Evolutionary conservation across 208 protist genomes (phyloP).

Genomic region (Trypanosomatidae sp.): DNA sequence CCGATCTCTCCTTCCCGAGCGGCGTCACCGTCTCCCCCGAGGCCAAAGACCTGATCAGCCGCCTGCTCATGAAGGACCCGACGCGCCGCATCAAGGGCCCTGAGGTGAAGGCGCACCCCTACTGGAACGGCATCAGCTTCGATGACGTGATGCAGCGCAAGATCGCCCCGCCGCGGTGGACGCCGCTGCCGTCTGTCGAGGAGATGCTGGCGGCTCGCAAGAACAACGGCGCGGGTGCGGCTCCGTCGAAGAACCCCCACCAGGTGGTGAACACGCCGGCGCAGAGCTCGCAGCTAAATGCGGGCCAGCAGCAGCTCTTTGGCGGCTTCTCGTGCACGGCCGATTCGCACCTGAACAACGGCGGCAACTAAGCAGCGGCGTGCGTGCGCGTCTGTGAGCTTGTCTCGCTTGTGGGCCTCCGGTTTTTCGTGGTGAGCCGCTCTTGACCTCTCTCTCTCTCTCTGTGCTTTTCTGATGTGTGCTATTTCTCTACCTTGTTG

Average conservation of each 20-base stretch:
- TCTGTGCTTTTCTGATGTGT: no score
- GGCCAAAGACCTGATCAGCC: conserved; percentile 91
- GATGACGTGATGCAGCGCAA: conserved; percentile 88
- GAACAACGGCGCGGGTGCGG: conserved; percentile 18
- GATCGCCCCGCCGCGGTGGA: conserved; percentile 81
- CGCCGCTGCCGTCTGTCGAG: conserved; percentile 75
- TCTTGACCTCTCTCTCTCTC: no score
- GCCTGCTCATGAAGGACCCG: conserved; percentile 89
- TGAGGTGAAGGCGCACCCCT: conserved; percentile 89
- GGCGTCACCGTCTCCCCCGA: conserved; percentile 79
- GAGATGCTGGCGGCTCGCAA: conserved; percentile 71
- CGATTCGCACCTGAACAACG: conserved; percentile 73
- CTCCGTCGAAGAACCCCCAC: conserved; percentile 54
- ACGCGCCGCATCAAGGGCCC: conserved; percentile 82
- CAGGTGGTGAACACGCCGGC: conserved; percentile 86
- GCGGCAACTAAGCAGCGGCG: background rate
- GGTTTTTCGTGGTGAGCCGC: no score
- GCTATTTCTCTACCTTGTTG: no score
- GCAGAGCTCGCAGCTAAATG: conserved; percentile 77
- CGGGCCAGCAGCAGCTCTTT: conserved; percentile 88
- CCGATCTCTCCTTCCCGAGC: conserved; percentile 89
- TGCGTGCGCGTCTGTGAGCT: background rate
- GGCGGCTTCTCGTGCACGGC: conserved; percentile 91
- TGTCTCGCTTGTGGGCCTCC: background rate
- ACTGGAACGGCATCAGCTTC: conserved; percentile 92